Percentiles rank a stretch among this genome's conserved stretches.
phyloP scores from a whole-genome alignment of 176 grass and related monocot species.

The Lolium multiflorum region DNA sequence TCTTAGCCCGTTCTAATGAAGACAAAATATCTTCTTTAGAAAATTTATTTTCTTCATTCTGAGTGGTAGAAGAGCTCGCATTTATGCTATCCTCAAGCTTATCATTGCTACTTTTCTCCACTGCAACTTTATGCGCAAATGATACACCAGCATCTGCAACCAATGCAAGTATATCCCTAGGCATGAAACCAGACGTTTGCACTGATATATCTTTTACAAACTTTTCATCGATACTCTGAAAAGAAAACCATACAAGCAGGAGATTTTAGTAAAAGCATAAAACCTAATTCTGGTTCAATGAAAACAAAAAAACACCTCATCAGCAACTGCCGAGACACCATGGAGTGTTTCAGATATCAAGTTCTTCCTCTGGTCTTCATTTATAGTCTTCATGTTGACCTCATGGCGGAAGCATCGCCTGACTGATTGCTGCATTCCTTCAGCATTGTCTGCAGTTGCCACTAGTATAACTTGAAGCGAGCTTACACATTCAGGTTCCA shows the following conservation, averaged over 20 bases:
- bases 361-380: conserved; percentile 72
- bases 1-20: conserved; percentile 83
- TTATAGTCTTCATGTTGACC: conserved; percentile 83
- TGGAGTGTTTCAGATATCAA: conserved; percentile 81
- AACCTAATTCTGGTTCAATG: conserved; percentile 1
- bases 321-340: conserved; percentile 41
- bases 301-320: conserved; percentile 64
- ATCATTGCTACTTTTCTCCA: conserved; percentile 36
- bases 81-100: conserved; percentile 35
- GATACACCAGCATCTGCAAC: conserved; percentile 72
- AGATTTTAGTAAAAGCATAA: background rate
- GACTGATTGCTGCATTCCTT: conserved; percentile 79
- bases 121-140: conserved; percentile 65
- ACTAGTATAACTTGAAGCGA: conserved; percentile 74
- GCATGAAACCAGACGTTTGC: conserved; percentile 92
- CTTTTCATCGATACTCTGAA: conserved; percentile 75
- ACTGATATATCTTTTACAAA: conserved; percentile 77
- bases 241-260: conserved; percentile 39
- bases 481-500: conserved; percentile 69
- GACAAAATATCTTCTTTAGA: conserved; percentile 71
- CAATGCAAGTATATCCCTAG: conserved; percentile 86
- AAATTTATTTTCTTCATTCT: conserved; percentile 56
- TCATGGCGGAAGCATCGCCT: conserved; percentile 94
- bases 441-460: conserved; percentile 78
- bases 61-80: conserved; percentile 45